A percentile compares a stretch with the other conserved stretches of the same genome.
Evolutionary conservation across 495 filamentous ascomycete species (phyloP).

Genomic region (Penicillium herquei): DNA sequence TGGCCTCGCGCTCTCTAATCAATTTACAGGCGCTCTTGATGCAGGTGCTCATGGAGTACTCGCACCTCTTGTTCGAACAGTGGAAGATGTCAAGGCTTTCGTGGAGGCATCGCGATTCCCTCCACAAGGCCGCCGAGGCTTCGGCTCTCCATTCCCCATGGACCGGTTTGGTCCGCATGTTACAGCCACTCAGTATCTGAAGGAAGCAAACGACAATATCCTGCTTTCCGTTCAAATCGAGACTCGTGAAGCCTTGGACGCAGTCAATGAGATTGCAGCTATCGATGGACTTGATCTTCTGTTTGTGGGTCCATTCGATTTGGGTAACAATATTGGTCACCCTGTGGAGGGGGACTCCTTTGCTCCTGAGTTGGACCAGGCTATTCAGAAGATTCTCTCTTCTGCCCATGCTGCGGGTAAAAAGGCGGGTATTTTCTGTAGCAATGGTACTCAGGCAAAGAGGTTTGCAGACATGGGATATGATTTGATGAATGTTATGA

Average conservation of each 20-base stretch:
- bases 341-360: slow-evolving; percentile 6
- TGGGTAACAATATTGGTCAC: slow-evolving; percentile 10
- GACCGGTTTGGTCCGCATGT: slow-evolving; percentile 6
- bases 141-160: slow-evolving; percentile 28
- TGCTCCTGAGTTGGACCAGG: slow-evolving; percentile 23
- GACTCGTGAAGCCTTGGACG: slow-evolving; percentile 66
- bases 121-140: slow-evolving; percentile 23
- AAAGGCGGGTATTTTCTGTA: slow-evolving; percentile 16
- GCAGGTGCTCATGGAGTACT: slow-evolving; percentile 54
- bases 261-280: slow-evolving; percentile 67
- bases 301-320: slow-evolving; percentile 66
- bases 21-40: slow-evolving; percentile 59
- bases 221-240: slow-evolving; percentile 81
- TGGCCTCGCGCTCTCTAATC: background rate
- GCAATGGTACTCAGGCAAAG: slow-evolving; percentile 6
- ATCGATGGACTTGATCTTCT: slow-evolving; percentile 71
- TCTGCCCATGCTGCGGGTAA: slow-evolving; percentile 25
- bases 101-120: slow-evolving; percentile 51
- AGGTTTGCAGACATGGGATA: slow-evolving; percentile 7
- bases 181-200: slow-evolving; percentile 55
- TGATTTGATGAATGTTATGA: slow-evolving; percentile 10
- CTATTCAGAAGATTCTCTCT: slow-evolving; percentile 22
- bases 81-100: slow-evolving; percentile 60
- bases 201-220: slow-evolving; percentile 69
- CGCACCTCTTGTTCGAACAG: slow-evolving; percentile 62